Conservation (phyloP, 345 rosid genomes). For the Salix koriyanagi region DNA sequence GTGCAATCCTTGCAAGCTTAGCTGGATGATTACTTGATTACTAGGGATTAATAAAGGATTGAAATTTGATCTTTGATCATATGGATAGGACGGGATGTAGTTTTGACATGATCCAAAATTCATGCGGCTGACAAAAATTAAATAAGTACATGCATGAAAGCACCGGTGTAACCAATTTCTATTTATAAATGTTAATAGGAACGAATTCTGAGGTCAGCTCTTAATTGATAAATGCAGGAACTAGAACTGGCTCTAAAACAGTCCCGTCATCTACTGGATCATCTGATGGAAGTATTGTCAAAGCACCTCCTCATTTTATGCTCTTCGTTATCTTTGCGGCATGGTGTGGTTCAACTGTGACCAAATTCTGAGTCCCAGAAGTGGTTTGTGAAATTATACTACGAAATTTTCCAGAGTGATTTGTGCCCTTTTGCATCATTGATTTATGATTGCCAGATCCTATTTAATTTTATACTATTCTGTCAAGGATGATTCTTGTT, state of each 20-base stretch:
- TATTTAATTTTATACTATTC: neutral
- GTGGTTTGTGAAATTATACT: neutral
- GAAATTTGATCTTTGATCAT: neutral
- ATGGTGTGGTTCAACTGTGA: conserved; percentile 25
- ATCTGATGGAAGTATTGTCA: conserved; percentile 35
- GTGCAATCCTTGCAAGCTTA: neutral
- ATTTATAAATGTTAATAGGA: neutral
- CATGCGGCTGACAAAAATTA: neutral
- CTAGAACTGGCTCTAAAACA: conserved; percentile 44
- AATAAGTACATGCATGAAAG: neutral
- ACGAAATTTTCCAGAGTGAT: conserved; percentile 6
- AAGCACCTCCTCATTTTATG: conserved; percentile 26
- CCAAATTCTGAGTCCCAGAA: conserved; percentile 25
- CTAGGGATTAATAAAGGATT: neutral
- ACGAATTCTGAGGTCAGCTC: neutral
- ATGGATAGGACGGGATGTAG: neutral
- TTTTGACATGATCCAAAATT: neutral
- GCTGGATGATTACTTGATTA: neutral
- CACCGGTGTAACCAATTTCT: neutral
- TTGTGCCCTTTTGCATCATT: neutral
- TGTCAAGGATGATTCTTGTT: conserved; percentile 6
- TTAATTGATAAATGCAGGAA: conserved; percentile 12
- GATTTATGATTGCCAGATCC: neutral
- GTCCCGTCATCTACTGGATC: conserved; percentile 36
- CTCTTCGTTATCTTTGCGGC: conserved; percentile 25